Evolutionary conservation across 805 yeast genomes (phyloP).

Genomic region (Candida orba): DNA sequence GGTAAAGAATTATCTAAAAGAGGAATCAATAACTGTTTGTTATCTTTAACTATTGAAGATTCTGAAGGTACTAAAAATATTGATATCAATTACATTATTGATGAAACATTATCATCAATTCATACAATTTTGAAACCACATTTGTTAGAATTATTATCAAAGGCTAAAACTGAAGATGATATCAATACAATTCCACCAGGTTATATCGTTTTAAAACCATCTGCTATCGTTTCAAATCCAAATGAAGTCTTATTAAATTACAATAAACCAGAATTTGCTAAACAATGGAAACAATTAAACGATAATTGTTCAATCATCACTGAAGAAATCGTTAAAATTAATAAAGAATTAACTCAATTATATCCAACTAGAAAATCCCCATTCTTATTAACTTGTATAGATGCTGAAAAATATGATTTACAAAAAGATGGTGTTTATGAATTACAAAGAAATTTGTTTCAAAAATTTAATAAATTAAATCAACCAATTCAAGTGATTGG

Average conservation of each 20-base stretch:
- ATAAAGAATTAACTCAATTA: slow-evolving; percentile 37
- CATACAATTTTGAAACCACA: slow-evolving; percentile 64
- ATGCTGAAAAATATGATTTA: slow-evolving; percentile 84
- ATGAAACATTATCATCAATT: slow-evolving; percentile 60
- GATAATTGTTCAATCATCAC: slow-evolving; percentile 61
- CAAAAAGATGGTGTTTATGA: slow-evolving; percentile 84
- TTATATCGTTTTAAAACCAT: slow-evolving; percentile 88
- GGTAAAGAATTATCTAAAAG: slow-evolving; percentile 60
- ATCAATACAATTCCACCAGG: slow-evolving; percentile 79
- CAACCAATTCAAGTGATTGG: slow-evolving; percentile 70
- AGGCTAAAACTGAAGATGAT: slow-evolving; percentile 37
- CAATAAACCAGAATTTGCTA: slow-evolving; percentile 42
- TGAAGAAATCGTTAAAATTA: slow-evolving; percentile 46
- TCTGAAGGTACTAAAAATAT: slow-evolving; percentile 67
- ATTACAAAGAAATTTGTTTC: slow-evolving; percentile 74
- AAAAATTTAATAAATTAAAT: slow-evolving; percentile 57
- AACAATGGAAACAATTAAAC: slow-evolving; percentile 52
- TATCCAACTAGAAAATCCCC: slow-evolving; percentile 67
- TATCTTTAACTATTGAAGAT: slow-evolving; percentile 90
- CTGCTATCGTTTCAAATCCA: slow-evolving; percentile 78
- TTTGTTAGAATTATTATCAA: slow-evolving; percentile 36
- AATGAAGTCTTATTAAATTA: slow-evolving; percentile 62
- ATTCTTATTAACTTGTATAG: slow-evolving; percentile 71
- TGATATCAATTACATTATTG: slow-evolving; percentile 51
- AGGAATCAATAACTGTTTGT: slow-evolving; percentile 90